Percentiles rank a stretch among this genome's conserved stretches.
phyloP scores from a whole-genome alignment of 208 protist species.

The Acanthamoeba sp. region DNA sequence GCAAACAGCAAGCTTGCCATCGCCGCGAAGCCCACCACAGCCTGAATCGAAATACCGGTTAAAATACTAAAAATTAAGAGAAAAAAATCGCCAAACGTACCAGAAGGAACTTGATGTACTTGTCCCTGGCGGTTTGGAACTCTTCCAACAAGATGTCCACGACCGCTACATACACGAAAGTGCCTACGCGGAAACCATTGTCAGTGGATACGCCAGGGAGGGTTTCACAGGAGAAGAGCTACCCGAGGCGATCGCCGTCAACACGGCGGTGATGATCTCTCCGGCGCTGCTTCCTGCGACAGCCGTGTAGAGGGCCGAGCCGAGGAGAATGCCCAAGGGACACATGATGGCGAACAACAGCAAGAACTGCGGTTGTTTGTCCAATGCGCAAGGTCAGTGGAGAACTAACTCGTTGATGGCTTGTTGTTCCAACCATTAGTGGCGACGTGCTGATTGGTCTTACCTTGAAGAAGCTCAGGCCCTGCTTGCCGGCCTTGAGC shows the following conservation, averaged over 20 bases:
- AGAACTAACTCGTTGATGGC: background rate
- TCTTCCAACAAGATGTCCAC: slow-evolving; percentile 56
- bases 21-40: slow-evolving; percentile 27
- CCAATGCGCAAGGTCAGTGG: no score
- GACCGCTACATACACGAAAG: slow-evolving; percentile 51
- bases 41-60: background rate
- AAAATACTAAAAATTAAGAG: no score
- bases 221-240: background rate
- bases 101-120: slow-evolving; percentile 52
- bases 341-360: slow-evolving; percentile 17
- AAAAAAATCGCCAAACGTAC: background rate
- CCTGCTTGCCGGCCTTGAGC: slow-evolving; percentile 32
- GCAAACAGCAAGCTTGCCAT: slow-evolving; percentile 20
- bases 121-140: slow-evolving; percentile 26
- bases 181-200: background rate
- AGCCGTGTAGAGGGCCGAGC: background rate
- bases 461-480: slow-evolving; percentile 21
- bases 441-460: background rate
- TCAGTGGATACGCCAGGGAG: background rate
- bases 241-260: slow-evolving; percentile 18
- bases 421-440: no score
- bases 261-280: slow-evolving; percentile 39
- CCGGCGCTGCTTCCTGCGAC: slow-evolving; percentile 10
- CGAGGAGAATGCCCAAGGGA: slow-evolving; percentile 6
- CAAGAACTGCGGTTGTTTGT: slow-evolving; percentile 11